A percentile compares a stretch with the other conserved stretches of the same genome.
These are phyloP conservation scores for Paecilomyces niveus DNA, from an alignment of 2,329 filamentous ascomycete genomes.

Conservation along the genomic window DNA sequence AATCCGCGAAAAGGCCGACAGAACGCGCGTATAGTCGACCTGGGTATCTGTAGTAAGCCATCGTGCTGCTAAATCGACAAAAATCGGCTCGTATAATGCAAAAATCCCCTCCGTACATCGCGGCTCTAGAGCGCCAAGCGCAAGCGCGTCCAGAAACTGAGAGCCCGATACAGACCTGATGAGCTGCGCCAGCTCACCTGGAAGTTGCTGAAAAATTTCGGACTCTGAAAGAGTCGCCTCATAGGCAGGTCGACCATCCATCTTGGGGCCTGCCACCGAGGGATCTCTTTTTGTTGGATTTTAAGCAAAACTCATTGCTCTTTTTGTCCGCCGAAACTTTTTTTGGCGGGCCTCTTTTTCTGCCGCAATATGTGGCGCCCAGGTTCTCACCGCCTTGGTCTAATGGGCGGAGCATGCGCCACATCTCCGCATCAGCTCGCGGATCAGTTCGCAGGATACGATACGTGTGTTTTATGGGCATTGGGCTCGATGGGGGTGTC, in stretches of 20 bases:
- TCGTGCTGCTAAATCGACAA: constrained; percentile 75
- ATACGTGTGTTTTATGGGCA: not conserved
- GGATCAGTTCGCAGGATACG: not conserved
- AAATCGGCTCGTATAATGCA: constrained; percentile 63
- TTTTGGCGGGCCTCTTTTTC: constrained; percentile 15
- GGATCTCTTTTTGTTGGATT: constrained; percentile 22
- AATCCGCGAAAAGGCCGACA: constrained; percentile 70
- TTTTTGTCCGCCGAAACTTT: constrained; percentile 4
- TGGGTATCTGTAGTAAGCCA: constrained; percentile 51
- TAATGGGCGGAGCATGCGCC: constrained; percentile 17
- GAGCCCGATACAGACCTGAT: constrained; percentile 58
- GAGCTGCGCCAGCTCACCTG: constrained; percentile 61
- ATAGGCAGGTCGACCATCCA: constrained; percentile 32
- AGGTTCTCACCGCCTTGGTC: constrained; percentile 21
- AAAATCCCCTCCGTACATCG: constrained; percentile 67
- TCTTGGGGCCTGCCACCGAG: constrained; percentile 26
- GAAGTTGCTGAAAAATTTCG: constrained; percentile 51
- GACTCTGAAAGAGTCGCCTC: constrained; percentile 50
- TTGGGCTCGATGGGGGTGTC: constrained; percentile 3
- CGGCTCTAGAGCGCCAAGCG: constrained; percentile 61
- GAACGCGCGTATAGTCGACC: constrained; percentile 35
- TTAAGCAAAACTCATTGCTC: constrained; percentile 15
- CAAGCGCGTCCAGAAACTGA: constrained; percentile 64
- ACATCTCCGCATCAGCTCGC: constrained; percentile 7
- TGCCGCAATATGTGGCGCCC: constrained; percentile 20